Percentiles rank a stretch among this genome's conserved stretches.
phyloP scores from a whole-genome alignment of 129 eudicot genomes.

The Deinandra increscens region DNA sequence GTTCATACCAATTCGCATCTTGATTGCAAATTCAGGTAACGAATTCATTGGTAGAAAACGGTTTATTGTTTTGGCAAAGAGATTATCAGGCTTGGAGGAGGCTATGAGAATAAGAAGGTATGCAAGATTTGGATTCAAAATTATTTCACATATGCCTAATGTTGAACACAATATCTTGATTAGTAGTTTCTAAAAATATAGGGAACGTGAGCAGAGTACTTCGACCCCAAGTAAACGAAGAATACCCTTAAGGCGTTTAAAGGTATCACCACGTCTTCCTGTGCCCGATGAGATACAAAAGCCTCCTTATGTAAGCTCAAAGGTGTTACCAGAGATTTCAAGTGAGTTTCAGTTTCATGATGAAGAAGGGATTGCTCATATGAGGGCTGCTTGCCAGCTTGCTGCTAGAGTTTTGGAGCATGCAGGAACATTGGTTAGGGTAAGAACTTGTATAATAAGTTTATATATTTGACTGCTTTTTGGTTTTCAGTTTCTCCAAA shows the following conservation, averaged over 20 bases:
- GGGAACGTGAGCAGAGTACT: constrained; percentile 67
- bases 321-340: constrained; percentile 70
- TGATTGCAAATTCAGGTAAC: constrained; percentile 31
- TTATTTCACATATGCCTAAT: not conserved
- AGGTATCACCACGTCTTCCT: constrained; percentile 80
- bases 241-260: constrained; percentile 82
- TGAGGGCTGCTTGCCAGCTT: constrained; percentile 95
- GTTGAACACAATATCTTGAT: not conserved
- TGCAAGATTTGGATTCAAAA: not conserved
- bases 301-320: constrained; percentile 85
- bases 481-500: not conserved
- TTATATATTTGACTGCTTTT: not conserved
- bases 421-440: constrained; percentile 96
- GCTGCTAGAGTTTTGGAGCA: constrained; percentile 89
- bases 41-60: constrained; percentile 27
- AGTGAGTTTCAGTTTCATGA: constrained; percentile 74
- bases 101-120: constrained; percentile 83
- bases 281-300: constrained; percentile 90
- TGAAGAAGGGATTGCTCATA: constrained; percentile 76
- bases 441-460: constrained; percentile 39
- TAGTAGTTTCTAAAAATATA: constrained; percentile 21
- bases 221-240: constrained; percentile 44
- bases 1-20: too few relatives aligned
- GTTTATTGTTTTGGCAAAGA: constrained; percentile 55
- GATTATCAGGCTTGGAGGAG: constrained; percentile 76